A percentile compares a stretch with the other conserved stretches of the same genome.
Conservation (phyloP, 257 asterid species). For the Petunia secreta region DNA sequence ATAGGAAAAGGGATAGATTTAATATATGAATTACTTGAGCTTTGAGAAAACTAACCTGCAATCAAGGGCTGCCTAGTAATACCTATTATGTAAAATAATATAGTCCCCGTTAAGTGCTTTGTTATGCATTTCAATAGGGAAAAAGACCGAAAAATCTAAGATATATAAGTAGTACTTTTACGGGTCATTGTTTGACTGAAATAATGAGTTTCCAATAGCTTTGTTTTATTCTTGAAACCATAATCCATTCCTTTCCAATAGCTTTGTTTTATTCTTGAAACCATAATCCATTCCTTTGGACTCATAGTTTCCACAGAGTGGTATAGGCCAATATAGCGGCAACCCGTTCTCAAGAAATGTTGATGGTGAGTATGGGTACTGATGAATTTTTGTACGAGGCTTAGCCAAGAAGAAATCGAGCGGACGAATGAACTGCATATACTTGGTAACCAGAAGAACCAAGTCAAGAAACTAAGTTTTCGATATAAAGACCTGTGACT, state of each 20-base stretch:
- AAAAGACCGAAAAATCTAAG: neutral
- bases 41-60: no score
- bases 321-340: neutral
- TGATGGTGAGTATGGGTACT: neutral
- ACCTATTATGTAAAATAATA: neutral
- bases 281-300: conserved; percentile 18
- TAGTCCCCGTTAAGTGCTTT: neutral
- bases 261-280: neutral
- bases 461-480: neutral
- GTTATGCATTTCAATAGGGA: neutral
- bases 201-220: conserved; percentile 1
- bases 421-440: neutral
- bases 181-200: neutral
- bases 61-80: no score
- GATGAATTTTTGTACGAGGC: neutral
- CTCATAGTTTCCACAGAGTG: neutral
- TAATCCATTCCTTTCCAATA: neutral
- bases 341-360: neutral
- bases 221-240: no score
- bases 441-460: neutral
- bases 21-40: no score
- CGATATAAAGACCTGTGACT: neutral
- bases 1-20: no score
- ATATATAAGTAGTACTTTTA: neutral
- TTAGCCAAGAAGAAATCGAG: neutral